Evolutionary conservation across 352 stramenopile genomes (phyloP), one percentile per base, ranked within the genome.

Genomic region (Globisporangium irregulare): DNA sequence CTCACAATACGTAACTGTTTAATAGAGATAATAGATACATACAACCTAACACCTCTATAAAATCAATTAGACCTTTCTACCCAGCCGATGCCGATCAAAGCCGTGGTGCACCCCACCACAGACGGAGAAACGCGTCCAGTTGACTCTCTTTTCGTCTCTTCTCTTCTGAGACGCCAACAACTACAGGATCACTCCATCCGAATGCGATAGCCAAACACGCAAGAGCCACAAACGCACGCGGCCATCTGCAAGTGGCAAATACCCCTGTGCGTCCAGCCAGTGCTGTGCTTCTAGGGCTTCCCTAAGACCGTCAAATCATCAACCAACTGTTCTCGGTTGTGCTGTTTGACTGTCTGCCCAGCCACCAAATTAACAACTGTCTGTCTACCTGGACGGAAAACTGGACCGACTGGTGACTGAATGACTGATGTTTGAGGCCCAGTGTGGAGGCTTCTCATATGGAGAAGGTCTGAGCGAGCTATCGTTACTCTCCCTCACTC

Each of bases 401-500:
- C 41, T 4, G 15, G 41, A 48, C 41, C 41, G 41, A 48, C 41
- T 48, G 15, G 41, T 48, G 41, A 48, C 50, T 67, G 41, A 66
- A 29, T 56, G 29, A 24, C 25, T 27, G 29, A 32, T 25, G 27
- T 48, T 43, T 18, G 36, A 43, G 36, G 36, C 36, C 4, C 10
- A n/a, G 15, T 2, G 41, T 12, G 4, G 41, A 43, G 36, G 1
- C 36, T 18, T 15, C 41, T 48, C 41, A 48, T 5, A n/a, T 14
- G 41, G 14, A 20, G 15, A 3, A 36, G 7, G 32, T 10, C 32
- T 36, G 32, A 8, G 32, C 32, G 32, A 36, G 34, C 34, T 20
- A 20, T 18, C 15, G 5, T 51, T 22, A 51, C 59, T 36, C 25
- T 43, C 32, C 20, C 62, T 69, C 63, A 69, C 43, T 69, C 25